Evolutionary conservation across 2,329 filamentous ascomycete genomes (phyloP).

Genomic region (Cladosporium cucumerinum): DNA sequence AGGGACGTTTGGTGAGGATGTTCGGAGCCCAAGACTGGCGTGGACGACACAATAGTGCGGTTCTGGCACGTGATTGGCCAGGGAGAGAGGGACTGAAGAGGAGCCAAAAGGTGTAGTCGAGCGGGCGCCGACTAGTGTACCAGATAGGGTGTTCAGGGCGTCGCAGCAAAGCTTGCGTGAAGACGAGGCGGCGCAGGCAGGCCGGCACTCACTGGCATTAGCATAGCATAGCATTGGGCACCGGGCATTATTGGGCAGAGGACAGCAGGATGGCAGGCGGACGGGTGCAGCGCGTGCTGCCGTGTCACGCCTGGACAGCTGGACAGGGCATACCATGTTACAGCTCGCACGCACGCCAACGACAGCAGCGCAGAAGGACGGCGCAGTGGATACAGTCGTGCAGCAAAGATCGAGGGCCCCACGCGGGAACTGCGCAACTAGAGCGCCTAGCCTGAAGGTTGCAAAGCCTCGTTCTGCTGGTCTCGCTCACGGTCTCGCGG

Average conservation of each 20-base stretch:
- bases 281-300: background rate
- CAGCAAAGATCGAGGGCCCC: conserved; percentile 3
- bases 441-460: conserved; percentile 10
- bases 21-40: conserved; percentile 16
- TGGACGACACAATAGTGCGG: conserved; percentile 1
- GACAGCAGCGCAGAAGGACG: background rate
- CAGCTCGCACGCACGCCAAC: conserved; percentile 7
- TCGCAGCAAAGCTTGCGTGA: conserved; percentile 10
- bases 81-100: conserved; percentile 10
- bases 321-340: conserved; percentile 2
- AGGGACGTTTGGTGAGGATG: conserved; percentile 14
- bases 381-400: conserved; percentile 8
- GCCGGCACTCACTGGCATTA: background rate
- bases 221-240: background rate
- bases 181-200: conserved; percentile 8
- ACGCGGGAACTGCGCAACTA: conserved; percentile 10
- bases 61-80: conserved; percentile 13
- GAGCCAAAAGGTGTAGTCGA: conserved; percentile 17
- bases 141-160: conserved; percentile 10
- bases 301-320: conserved; percentile 4
- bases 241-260: conserved; percentile 14
- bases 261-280: background rate
- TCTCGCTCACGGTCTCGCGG: conserved; percentile 3
- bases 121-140: conserved; percentile 17
- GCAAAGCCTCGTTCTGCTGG: conserved; percentile 2